These are phyloP conservation scores for Nicotiana otophora DNA, from an alignment of 257 asterid genomes.

Conservation along the genomic window DNA sequence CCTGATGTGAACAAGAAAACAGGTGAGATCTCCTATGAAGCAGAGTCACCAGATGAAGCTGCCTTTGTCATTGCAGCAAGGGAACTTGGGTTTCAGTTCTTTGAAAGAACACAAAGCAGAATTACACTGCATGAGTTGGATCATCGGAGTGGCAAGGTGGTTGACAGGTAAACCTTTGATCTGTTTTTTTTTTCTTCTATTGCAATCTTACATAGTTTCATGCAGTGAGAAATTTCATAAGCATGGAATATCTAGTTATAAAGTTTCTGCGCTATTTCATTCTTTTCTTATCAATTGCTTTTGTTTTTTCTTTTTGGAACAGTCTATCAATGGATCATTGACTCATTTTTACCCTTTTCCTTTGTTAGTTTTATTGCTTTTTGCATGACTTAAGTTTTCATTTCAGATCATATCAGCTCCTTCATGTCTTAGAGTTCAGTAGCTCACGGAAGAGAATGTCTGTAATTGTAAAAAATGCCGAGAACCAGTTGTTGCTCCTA, in stretches of 20 bases:
- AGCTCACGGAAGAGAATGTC: slow-evolving; percentile 96
- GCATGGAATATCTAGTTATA: too few species aligned
- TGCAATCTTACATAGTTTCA: background rate
- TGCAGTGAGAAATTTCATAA: too few species aligned
- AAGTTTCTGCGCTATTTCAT: background rate
- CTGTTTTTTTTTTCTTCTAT: background rate
- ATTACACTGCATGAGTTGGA: slow-evolving; percentile 75
- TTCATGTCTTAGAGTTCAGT: slow-evolving; percentile 87
- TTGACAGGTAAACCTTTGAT: slow-evolving; percentile 49
- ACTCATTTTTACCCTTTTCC: background rate
- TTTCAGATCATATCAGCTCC: slow-evolving; percentile 72
- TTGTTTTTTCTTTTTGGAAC: background rate
- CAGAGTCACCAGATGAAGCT: slow-evolving; percentile 98
- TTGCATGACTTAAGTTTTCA: slow-evolving; percentile 11
- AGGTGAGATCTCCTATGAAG: slow-evolving; percentile 73
- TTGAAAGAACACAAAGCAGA: slow-evolving; percentile 73
- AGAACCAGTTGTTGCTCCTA: slow-evolving; percentile 73
- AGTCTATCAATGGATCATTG: background rate
- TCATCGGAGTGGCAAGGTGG: slow-evolving; percentile 40
- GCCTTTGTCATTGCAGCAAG: slow-evolving; percentile 94
- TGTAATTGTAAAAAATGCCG: slow-evolving; percentile 58
- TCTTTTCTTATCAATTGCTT: background rate
- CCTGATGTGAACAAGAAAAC: slow-evolving; percentile 67
- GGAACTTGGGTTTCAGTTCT: slow-evolving; percentile 87
- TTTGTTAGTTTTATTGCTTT: background rate